These are phyloP conservation scores for Zymoseptoria brevis DNA, from an alignment of 2,329 filamentous ascomycete genomes.

Conservation along the genomic window DNA sequence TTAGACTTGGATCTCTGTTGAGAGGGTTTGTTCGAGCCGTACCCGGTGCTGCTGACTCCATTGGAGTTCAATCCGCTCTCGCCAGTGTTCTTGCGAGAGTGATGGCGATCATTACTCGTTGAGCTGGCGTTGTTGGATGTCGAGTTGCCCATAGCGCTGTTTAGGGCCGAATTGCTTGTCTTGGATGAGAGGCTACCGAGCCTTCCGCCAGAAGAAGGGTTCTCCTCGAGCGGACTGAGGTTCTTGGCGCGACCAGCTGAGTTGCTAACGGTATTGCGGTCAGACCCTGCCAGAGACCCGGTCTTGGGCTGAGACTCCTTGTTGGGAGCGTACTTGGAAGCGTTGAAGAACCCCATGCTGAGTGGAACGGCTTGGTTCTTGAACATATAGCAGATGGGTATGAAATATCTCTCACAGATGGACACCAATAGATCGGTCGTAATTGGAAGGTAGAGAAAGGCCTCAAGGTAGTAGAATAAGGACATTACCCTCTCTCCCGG, in stretches of 20 bases:
- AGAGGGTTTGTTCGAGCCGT: constrained; percentile 11
- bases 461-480: background rate
- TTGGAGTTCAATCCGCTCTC: constrained; percentile 15
- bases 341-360: constrained; percentile 14
- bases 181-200: constrained; percentile 4
- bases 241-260: constrained; percentile 6
- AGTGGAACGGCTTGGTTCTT: constrained; percentile 15
- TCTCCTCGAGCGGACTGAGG: constrained; percentile 13
- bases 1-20: constrained; percentile 9
- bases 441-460: background rate
- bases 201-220: constrained; percentile 2
- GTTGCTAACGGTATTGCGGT: constrained; percentile 7
- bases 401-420: background rate
- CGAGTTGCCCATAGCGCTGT: constrained; percentile 8
- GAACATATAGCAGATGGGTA: constrained; percentile 2
- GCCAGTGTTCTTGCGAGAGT: constrained; percentile 8
- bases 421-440: background rate
- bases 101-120: background rate
- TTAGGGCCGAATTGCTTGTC: constrained; percentile 8
- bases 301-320: constrained; percentile 1
- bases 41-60: constrained; percentile 13
- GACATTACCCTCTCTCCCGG: background rate
- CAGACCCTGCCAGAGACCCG: background rate
- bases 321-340: constrained; percentile 1
- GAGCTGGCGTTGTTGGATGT: constrained; percentile 1